Evolutionary conservation across 345 rosid genomes (phyloP).

Genomic region (Odontarrhena argentea): DNA sequence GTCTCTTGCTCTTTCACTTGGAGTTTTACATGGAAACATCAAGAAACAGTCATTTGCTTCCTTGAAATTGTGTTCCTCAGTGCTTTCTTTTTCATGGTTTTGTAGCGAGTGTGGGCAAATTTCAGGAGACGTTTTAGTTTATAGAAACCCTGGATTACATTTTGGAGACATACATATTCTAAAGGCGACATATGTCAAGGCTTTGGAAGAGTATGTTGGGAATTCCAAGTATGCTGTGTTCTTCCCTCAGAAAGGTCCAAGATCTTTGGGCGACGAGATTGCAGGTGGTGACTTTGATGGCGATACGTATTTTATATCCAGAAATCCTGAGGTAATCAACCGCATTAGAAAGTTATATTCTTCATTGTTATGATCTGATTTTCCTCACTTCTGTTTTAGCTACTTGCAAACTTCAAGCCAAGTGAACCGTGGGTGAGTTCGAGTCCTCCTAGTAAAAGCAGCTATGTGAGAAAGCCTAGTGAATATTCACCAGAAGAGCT

Average conservation of each 20-base stretch:
- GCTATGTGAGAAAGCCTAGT: conserved; percentile 38
- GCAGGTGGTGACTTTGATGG: conserved; percentile 87
- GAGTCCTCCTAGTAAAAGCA: conserved; percentile 33
- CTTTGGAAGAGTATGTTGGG: conserved; percentile 58
- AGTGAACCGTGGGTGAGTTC: conserved; percentile 60
- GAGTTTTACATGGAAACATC: conserved; percentile 3
- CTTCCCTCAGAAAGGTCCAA: conserved; percentile 63
- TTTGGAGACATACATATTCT: conserved; percentile 81
- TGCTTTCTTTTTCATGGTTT: not conserved
- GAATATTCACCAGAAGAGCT: conserved; percentile 51
- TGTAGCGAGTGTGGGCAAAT: conserved; percentile 69
- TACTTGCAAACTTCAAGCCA: conserved; percentile 55
- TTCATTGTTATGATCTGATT: conserved; percentile 28
- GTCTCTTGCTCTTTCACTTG: conserved; percentile 2
- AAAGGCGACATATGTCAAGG: conserved; percentile 59
- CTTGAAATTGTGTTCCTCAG: not conserved
- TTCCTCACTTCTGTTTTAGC: conserved; percentile 43
- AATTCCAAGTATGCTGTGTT: conserved; percentile 78
- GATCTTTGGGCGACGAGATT: conserved; percentile 82
- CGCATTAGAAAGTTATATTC: not conserved
- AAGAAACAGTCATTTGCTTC: not conserved
- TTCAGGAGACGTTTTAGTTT: conserved; percentile 78
- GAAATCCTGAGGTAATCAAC: conserved; percentile 63
- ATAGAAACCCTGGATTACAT: conserved; percentile 79
- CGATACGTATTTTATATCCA: conserved; percentile 71